Conservation (phyloP, 2,329 filamentous ascomycete genomes). For the Parasarocladium wereldwijsianum region DNA sequence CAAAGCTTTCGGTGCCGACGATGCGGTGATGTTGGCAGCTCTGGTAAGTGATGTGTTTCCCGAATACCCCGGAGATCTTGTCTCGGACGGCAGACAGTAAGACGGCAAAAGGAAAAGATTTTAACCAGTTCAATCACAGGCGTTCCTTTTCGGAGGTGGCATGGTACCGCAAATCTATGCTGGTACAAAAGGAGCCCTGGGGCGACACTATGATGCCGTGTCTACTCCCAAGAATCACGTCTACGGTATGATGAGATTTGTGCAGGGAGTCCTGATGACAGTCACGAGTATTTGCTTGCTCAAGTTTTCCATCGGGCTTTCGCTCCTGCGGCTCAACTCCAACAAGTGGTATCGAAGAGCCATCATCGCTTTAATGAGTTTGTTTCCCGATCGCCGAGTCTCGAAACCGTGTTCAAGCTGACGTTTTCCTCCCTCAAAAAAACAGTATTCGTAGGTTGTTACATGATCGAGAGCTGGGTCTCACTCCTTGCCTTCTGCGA, state of each 20-base stretch:
- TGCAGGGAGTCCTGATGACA: conserved; percentile 30
- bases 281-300: conserved; percentile 7
- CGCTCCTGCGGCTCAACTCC: conserved; percentile 9
- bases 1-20: conserved; percentile 12
- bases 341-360: conserved; percentile 12
- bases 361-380: conserved; percentile 8
- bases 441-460: neutral
- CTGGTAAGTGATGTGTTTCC: too few species aligned
- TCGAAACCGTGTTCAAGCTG: neutral
- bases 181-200: conserved; percentile 14
- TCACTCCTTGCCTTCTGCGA: conserved; percentile 3
- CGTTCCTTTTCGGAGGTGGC: neutral
- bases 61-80: too few species aligned
- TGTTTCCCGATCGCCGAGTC: neutral
- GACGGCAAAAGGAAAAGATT: too few species aligned
- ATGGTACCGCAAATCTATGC: neutral
- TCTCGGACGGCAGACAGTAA: too few species aligned
- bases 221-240: conserved; percentile 14
- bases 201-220: conserved; percentile 25
- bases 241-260: conserved; percentile 26
- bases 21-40: conserved; percentile 13
- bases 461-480: conserved; percentile 1
- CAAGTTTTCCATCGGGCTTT: conserved; percentile 11
- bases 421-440: too few species aligned
- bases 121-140: neutral